Base-by-base conservation (phyloP, 805 yeast genomes). In the Wickerhamomyces bovis region DNA sequence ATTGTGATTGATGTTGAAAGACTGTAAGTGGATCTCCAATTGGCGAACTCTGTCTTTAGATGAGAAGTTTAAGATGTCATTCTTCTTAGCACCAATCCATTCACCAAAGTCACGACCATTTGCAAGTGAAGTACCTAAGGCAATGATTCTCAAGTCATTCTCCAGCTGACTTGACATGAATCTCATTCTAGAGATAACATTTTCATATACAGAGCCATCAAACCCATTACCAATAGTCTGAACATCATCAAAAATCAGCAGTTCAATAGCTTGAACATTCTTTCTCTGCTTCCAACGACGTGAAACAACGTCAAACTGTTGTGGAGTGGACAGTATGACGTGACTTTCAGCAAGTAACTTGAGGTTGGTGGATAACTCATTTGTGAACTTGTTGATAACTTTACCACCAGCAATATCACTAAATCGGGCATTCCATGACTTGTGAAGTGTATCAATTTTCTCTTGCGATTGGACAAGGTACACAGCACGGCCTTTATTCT, bases 211-310 rank as follows among this genome's bases (percentile, higher is more conserved):
- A 2, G 79, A 65, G 0, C 96, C 95, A 15, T 58, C 60, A 5
- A 53, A 42, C 0, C 84, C 83, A 53, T 65, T 65, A 2, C 89
- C 88, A 18, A 90, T 62, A 28, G 65, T 56, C 54, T 92, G 96
- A 16, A 78, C 65, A 57, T 88, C 89, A 62, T 88, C 96, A 35
- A 78, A 80, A 43, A 94, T 75, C 2, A 89, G 57, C 28, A 88
- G 61, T 41, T 80, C 89, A 26, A 92, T 77, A 0, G 77, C 61
- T 49, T 83, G 88, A 6, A 92, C 70, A 52, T 80, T 80, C 53
- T 77, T 80, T 46, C 95, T 72, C 52, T 81, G 85, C 54, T 82
- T 82, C 98, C 98, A 90, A 41, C 89, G 72, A 50, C 92, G 76
- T 0, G 95, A 78, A 1, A 89, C 56, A 5, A 69, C 53, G 50